A percentile compares a stretch with the other conserved stretches of the same genome.
phyloP scores from a whole-genome alignment of 805 yeast species.

The Schwanniomyces polymorphus region DNA sequence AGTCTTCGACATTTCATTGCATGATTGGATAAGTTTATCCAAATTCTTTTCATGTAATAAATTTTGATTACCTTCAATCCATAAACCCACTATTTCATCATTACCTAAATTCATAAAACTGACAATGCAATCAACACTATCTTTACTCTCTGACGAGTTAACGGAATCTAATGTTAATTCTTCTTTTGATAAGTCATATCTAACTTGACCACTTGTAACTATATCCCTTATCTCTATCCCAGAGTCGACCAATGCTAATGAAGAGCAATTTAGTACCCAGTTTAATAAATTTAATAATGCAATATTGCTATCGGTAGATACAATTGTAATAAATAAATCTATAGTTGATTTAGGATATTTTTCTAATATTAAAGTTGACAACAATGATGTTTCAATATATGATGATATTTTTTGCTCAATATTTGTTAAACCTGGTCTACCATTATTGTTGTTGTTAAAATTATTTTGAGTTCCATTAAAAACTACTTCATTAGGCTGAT shows the following conservation, averaged over 20 bases:
- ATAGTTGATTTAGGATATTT: conserved; percentile 91
- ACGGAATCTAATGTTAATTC: conserved; percentile 14
- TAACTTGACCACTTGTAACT: conserved; percentile 63
- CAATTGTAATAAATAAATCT: conserved; percentile 69
- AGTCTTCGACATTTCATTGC: conserved; percentile 43
- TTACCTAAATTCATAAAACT: conserved; percentile 55
- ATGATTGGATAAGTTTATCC: conserved; percentile 36
- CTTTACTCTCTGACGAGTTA: conserved; percentile 10
- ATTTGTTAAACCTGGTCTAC: conserved; percentile 32
- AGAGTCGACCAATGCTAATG: conserved; percentile 80
- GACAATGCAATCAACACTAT: conserved; percentile 39
- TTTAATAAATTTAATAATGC: conserved; percentile 41
- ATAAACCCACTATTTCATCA: conserved; percentile 60
- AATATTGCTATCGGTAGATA: conserved; percentile 43
- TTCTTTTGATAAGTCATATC: conserved; percentile 9
- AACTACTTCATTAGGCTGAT: conserved; percentile 36
- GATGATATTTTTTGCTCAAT: conserved; percentile 51
- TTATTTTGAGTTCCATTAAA: conserved; percentile 22
- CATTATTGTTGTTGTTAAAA: conserved; percentile 15
- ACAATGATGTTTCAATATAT: conserved; percentile 50
- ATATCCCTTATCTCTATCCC: conserved; percentile 79
- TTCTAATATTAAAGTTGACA: conserved; percentile 56
- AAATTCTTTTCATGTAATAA: conserved; percentile 21
- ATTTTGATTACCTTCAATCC: conserved; percentile 41
- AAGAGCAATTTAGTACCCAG: conserved; percentile 61